These are phyloP conservation scores for Zoysia matrella DNA, from an alignment of 202 grass and related monocot species.

Conservation along the genomic window DNA sequence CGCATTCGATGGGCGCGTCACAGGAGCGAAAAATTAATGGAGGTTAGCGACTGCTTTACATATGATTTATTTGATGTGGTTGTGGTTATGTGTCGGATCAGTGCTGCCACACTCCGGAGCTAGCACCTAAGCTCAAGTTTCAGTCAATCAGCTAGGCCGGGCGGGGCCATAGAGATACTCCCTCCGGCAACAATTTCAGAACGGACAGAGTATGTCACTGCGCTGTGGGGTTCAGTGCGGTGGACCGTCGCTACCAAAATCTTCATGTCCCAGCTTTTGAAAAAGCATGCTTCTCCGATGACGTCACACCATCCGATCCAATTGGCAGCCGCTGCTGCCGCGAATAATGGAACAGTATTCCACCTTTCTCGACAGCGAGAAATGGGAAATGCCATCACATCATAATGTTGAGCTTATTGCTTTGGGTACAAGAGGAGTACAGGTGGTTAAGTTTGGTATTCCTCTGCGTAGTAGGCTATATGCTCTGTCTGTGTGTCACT, in stretches of 20 bases:
- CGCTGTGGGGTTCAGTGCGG: no score
- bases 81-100: slow-evolving; percentile 40
- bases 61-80: slow-evolving; percentile 37
- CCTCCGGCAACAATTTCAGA: no score
- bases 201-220: no score
- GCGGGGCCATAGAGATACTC: no score
- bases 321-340: slow-evolving; percentile 33
- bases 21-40: slow-evolving; percentile 28
- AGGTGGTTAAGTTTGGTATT: not conserved
- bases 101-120: not conserved
- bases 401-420: slow-evolving; percentile 15
- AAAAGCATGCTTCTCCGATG: slow-evolving; percentile 29
- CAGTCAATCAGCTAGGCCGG: not conserved
- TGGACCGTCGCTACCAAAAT: not conserved
- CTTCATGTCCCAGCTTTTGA: slow-evolving; percentile 27
- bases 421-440: not conserved
- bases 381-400: slow-evolving; percentile 7
- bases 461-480: no score
- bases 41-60: slow-evolving; percentile 26
- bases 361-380: slow-evolving; percentile 1
- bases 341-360: slow-evolving; percentile 42
- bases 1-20: slow-evolving; percentile 36
- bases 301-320: slow-evolving; percentile 42
- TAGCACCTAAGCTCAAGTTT: not conserved
- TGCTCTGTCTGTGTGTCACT: not conserved